These are phyloP conservation scores for Didymella segeticola DNA, from an alignment of 2,329 filamentous ascomycete species.

Conservation along the genomic window DNA sequence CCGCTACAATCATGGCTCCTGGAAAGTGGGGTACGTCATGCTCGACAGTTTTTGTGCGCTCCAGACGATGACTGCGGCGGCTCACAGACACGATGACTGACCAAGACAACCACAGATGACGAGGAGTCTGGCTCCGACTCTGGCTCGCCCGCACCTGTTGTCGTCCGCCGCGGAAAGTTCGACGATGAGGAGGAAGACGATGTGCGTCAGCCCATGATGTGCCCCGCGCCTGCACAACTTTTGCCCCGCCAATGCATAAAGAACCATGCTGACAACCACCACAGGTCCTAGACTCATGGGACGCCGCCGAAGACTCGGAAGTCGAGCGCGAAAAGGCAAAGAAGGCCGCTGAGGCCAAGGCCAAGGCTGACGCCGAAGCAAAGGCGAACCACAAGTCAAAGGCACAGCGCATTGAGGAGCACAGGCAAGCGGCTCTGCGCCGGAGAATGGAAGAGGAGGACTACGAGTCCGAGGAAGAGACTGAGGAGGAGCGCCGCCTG, in stretches of 20 bases:
- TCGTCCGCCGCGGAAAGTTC: conserved; percentile 71
- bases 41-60: conserved; percentile 24
- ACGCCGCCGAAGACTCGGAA: conserved; percentile 95
- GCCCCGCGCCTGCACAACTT: conserved; percentile 24
- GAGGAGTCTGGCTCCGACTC: conserved; percentile 64
- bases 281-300: conserved; percentile 94
- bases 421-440: conserved; percentile 65
- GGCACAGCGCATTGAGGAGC: conserved; percentile 83
- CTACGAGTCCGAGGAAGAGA: conserved; percentile 71
- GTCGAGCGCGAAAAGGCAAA: conserved; percentile 94
- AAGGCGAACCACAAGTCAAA: conserved; percentile 92
- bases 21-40: conserved; percentile 53
- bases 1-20: conserved; percentile 45
- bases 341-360: conserved; percentile 84
- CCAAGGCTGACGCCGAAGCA: conserved; percentile 86
- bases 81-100: conserved; percentile 25
- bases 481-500: conserved; percentile 73
- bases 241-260: conserved; percentile 25
- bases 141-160: conserved; percentile 55
- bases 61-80: conserved; percentile 22
- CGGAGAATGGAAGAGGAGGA: conserved; percentile 64
- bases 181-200: conserved; percentile 91
- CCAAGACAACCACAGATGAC: conserved; percentile 50
- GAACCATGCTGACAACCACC: conserved; percentile 27
- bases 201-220: conserved; percentile 60